phyloP scores from a whole-genome alignment of 192 early-diverging fungal species.

The Umbelopsis vinacea region DNA sequence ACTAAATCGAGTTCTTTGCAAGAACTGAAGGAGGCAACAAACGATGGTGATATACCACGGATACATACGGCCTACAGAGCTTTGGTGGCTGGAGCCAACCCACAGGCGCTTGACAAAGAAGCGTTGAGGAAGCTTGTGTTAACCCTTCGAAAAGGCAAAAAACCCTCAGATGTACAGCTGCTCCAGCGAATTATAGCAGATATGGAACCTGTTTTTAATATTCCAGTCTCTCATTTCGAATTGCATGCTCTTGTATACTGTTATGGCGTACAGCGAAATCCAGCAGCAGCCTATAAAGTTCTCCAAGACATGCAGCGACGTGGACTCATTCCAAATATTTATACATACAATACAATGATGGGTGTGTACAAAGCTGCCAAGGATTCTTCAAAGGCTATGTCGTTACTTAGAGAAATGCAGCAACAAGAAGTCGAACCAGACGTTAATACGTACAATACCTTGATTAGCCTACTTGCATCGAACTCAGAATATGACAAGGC shows the following conservation, averaged over 20 bases:
- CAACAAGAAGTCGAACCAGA: constrained; percentile 18
- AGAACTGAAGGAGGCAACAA: constrained; percentile 6
- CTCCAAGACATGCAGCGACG: constrained; percentile 31
- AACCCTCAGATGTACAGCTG: constrained; percentile 22
- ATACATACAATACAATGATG: constrained; percentile 42
- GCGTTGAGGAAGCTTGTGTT: constrained; percentile 6
- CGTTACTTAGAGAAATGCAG: constrained; percentile 27
- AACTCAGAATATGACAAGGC: constrained; percentile 15
- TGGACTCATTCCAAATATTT: constrained; percentile 31
- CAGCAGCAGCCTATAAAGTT: constrained; percentile 27
- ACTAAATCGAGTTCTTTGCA: not conserved
- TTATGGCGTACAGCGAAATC: constrained; percentile 27
- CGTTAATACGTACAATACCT: constrained; percentile 30
- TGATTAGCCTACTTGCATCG: constrained; percentile 16
- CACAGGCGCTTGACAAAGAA: not conserved
- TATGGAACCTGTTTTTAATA: constrained; percentile 20
- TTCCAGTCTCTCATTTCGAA: constrained; percentile 30
- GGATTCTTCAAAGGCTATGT: constrained; percentile 1
- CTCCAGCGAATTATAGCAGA: constrained; percentile 18
- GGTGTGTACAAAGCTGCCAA: constrained; percentile 29
- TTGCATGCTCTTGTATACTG: constrained; percentile 31
- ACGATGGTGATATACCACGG: constrained; percentile 10
- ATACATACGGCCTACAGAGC: constrained; percentile 7
- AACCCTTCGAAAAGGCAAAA: constrained; percentile 18
- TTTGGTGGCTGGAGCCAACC: not conserved